Base-by-base conservation (phyloP, 1,139 yeast genomes). In the Yamadazyma sp. region DNA sequence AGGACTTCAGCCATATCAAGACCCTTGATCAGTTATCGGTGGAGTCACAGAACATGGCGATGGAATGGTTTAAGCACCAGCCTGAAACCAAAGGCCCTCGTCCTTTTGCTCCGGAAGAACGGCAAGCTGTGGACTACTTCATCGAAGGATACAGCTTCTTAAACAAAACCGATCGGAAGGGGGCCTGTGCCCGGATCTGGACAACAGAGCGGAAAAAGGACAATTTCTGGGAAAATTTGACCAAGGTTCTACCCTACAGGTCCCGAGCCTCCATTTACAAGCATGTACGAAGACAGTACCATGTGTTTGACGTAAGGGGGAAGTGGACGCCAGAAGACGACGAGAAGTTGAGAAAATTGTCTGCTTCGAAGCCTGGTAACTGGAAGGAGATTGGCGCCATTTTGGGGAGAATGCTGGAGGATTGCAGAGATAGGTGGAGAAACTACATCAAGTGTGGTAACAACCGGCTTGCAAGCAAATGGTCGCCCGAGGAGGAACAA, bases 341-440 rank as follows among this genome's bases (percentile, higher is more conserved):
- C 59, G 75, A 66, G 29, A 73, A 73, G 38, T 68, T 91, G 40
- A 77, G 80, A 1, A 73, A 73, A 41, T 66, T 87, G 39, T 87
- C 87, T 4, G 64, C 74, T 7, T 79, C 80, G 28, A 77, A 80
- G 48, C 87, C 82, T 42, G 88, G 92, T 11, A 87, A 84, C 54
- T 89, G 97, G 97, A 86, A 87, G 50, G 73, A 73, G 33, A 85
- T 89, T 46, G 96, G 96, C 2, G 75, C 75, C 40, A 64, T 72
- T 7, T 69, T 89, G 79, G 87, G 87, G 10, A 75, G 98, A 54
- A 91, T 91, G 98, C 97, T 98, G 0, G 98, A 91, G 55, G 98
- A 91, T 64, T 89, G 97, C 59, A 75, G 98, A 49, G 98, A 91
- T 58, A 73, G 98, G 48, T 91, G 96, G 96, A 75, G 98, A 61